Percentiles rank a stretch among this genome's conserved stretches.
These are phyloP conservation scores for Termitomyces sp. DNA, from an alignment of 768 basidiomycete genomes.

Conservation along the genomic window DNA sequence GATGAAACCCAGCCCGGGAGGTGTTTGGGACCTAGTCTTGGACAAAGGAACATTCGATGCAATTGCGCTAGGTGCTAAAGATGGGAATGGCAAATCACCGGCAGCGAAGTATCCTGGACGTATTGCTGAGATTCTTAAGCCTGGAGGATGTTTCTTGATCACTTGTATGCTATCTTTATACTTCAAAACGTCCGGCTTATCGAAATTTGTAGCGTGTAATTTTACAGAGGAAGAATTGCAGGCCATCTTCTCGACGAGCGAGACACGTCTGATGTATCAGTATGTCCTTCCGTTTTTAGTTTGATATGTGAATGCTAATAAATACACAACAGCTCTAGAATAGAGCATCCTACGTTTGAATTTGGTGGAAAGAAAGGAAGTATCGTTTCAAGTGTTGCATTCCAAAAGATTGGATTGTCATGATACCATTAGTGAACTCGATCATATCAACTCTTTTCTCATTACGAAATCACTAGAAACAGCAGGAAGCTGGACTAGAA, in stretches of 20 bases:
- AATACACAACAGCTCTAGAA: slow-evolving; percentile 48
- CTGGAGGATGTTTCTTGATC: slow-evolving; percentile 69
- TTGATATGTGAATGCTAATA: not conserved
- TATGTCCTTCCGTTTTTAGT: slow-evolving; percentile 28
- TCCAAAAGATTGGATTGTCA: slow-evolving; percentile 32
- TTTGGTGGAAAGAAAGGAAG: slow-evolving; percentile 80
- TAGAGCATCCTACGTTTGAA: slow-evolving; percentile 65
- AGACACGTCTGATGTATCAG: slow-evolving; percentile 59
- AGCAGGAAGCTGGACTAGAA: not conserved
- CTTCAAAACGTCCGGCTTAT: not conserved
- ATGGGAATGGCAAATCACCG: slow-evolving; percentile 46
- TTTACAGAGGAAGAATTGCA: slow-evolving; percentile 77
- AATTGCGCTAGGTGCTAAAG: slow-evolving; percentile 66
- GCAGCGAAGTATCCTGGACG: slow-evolving; percentile 56
- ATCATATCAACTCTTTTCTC: not conserved
- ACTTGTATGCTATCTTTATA: slow-evolving; percentile 53
- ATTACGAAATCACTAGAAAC: not conserved
- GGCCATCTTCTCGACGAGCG: slow-evolving; percentile 41
- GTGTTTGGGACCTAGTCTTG: slow-evolving; percentile 66
- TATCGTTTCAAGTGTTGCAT: slow-evolving; percentile 65
- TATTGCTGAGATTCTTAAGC: slow-evolving; percentile 51
- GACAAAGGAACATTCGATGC: slow-evolving; percentile 93
- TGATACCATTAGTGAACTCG: not conserved
- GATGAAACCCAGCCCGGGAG: slow-evolving; percentile 17
- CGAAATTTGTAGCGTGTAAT: slow-evolving; percentile 57